A percentile compares a stretch with the other conserved stretches of the same genome.
These are phyloP conservation scores for Reutealis trisperma DNA, from an alignment of 345 rosid species.

Conservation along the genomic window DNA sequence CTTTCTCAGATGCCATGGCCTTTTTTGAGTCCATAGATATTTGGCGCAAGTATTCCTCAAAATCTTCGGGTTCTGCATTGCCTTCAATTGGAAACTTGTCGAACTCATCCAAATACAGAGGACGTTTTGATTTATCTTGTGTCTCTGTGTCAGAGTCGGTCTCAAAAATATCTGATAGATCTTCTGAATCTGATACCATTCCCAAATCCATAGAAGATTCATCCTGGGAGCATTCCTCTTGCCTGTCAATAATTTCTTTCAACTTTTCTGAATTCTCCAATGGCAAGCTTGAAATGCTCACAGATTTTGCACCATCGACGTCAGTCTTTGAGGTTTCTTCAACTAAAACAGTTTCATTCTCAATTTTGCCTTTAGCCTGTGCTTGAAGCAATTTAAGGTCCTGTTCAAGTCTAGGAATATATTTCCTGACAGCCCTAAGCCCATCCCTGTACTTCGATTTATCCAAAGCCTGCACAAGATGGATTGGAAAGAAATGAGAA, in stretches of 20 bases:
- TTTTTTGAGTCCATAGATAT: constrained; percentile 34
- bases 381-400: constrained; percentile 75
- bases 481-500: background rate
- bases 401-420: constrained; percentile 83
- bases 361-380: constrained; percentile 40
- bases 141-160: constrained; percentile 68
- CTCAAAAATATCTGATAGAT: constrained; percentile 84
- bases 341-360: constrained; percentile 19
- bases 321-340: constrained; percentile 29
- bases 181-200: constrained; percentile 63
- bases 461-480: constrained; percentile 62
- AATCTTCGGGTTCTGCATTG: constrained; percentile 47
- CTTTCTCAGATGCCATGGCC: constrained; percentile 26
- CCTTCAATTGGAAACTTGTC: constrained; percentile 62
- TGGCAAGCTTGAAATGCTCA: constrained; percentile 25
- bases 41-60: constrained; percentile 52
- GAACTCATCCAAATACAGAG: constrained; percentile 67
- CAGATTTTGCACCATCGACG: constrained; percentile 13
- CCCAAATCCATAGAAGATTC: constrained; percentile 41
- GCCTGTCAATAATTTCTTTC: constrained; percentile 47
- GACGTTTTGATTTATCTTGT: constrained; percentile 43
- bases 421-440: constrained; percentile 72
- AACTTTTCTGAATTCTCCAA: constrained; percentile 42
- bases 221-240: constrained; percentile 47
- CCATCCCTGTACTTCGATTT: constrained; percentile 85